phyloP scores from a whole-genome alignment of 352 stramenopile species.

The Elongisporangium undulatum region DNA sequence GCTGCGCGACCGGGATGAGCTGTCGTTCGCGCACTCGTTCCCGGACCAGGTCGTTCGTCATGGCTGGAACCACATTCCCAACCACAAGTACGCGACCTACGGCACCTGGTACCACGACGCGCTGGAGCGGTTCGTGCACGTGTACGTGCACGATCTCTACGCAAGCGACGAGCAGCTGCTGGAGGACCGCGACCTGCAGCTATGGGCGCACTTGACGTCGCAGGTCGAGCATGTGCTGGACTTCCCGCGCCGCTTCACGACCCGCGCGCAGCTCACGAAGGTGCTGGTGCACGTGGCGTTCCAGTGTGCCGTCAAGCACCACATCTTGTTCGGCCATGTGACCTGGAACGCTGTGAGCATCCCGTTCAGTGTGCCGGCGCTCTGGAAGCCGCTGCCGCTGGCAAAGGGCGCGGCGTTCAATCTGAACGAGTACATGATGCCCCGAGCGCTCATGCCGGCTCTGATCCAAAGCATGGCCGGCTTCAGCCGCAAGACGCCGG shows the following conservation, averaged over 20 bases:
- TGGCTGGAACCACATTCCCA: constrained; percentile 11
- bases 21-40: constrained; percentile 15
- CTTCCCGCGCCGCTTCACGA: constrained; percentile 9
- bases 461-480: not conserved
- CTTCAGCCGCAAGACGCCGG: not conserved
- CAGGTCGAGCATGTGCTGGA: constrained; percentile 6
- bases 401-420: constrained; percentile 18
- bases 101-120: constrained; percentile 21
- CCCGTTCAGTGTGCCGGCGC: constrained; percentile 32
- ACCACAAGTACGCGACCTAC: constrained; percentile 14
- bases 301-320: constrained; percentile 36
- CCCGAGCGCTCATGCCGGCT: not conserved
- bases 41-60: constrained; percentile 11
- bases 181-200: constrained; percentile 28
- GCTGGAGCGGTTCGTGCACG: constrained; percentile 18
- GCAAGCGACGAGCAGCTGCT: constrained; percentile 14
- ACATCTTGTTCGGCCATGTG: constrained; percentile 46
- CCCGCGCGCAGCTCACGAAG: not conserved
- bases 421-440: constrained; percentile 3
- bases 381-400: constrained; percentile 35
- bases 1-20: not conserved
- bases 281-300: constrained; percentile 33
- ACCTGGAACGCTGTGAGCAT: constrained; percentile 37
- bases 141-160: constrained; percentile 30
- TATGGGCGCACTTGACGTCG: constrained; percentile 12